phyloP scores from a whole-genome alignment of 352 stramenopile species.

The Peronospora farinosa region DNA sequence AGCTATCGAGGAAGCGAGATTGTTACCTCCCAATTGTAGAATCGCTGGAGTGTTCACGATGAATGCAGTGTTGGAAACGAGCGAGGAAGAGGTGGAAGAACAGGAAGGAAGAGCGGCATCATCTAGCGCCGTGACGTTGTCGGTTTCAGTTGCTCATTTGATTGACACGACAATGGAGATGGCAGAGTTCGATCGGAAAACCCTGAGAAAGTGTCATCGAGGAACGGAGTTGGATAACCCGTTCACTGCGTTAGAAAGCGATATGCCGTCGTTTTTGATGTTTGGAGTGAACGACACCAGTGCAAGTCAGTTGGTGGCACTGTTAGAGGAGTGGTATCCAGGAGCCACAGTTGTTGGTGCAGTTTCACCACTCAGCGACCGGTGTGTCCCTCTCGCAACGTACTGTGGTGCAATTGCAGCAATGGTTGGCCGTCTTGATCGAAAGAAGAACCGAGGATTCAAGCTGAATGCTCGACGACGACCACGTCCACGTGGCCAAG shows the following conservation, averaged over 20 bases:
- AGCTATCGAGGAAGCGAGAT: conserved; percentile 28
- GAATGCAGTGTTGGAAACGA: conserved; percentile 24
- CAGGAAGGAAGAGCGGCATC: neutral
- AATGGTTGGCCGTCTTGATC: neutral
- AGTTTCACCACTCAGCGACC: conserved; percentile 36
- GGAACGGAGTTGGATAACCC: conserved; percentile 30
- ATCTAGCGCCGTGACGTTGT: conserved; percentile 29
- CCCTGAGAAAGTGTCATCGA: conserved; percentile 36
- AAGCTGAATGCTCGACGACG: conserved; percentile 12
- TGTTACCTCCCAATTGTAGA: conserved; percentile 36
- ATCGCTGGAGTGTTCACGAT: conserved; percentile 36
- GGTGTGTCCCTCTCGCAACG: conserved; percentile 31
- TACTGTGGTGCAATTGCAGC: conserved; percentile 7
- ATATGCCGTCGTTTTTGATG: conserved; percentile 41
- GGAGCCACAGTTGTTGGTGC: conserved; percentile 32
- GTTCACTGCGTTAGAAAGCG: conserved; percentile 19
- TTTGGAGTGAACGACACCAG: conserved; percentile 52
- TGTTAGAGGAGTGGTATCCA: conserved; percentile 36
- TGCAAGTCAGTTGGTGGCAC: conserved; percentile 31
- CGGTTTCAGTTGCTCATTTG: conserved; percentile 37
- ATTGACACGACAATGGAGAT: conserved; percentile 39
- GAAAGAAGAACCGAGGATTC: conserved; percentile 3
- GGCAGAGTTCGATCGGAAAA: conserved; percentile 46
- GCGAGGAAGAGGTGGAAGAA: neutral
- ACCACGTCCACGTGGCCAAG: conserved; percentile 2